These are phyloP conservation scores for Orobanche coerulescens DNA, from an alignment of 257 asterid genomes.

Conservation along the genomic window DNA sequence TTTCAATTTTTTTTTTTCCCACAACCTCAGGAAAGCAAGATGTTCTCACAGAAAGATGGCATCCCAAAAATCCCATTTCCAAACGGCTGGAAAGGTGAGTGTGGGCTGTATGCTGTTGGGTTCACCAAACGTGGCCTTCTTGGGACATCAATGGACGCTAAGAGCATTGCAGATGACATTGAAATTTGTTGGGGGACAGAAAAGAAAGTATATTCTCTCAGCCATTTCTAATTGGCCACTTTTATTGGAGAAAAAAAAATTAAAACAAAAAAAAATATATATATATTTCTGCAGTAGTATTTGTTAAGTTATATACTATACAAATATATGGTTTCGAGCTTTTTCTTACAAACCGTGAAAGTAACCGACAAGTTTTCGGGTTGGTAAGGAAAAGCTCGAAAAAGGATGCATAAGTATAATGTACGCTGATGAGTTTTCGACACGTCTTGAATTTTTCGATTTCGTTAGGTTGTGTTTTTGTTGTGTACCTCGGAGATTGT, in stretches of 20 bases:
- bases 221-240: slow-evolving; percentile 18
- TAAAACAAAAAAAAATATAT: neutral
- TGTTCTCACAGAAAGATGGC: slow-evolving; percentile 77
- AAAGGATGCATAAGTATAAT: too few species aligned
- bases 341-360: too few species aligned
- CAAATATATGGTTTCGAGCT: too few species aligned
- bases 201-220: slow-evolving; percentile 20
- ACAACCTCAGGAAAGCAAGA: slow-evolving; percentile 42
- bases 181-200: slow-evolving; percentile 29
- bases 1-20: neutral
- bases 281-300: neutral
- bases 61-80: slow-evolving; percentile 74
- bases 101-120: slow-evolving; percentile 84
- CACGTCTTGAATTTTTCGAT: too few species aligned
- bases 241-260: too few species aligned
- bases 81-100: slow-evolving; percentile 83
- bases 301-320: too few species aligned
- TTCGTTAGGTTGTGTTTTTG: too few species aligned
- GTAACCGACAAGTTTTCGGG: too few species aligned
- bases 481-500: too few species aligned
- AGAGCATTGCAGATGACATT: slow-evolving; percentile 65
- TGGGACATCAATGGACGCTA: slow-evolving; percentile 85
- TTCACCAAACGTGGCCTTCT: slow-evolving; percentile 88
- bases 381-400: too few species aligned
- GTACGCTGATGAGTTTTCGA: too few species aligned